Evolutionary conservation across 2,329 filamentous ascomycete genomes (phyloP).

Genomic region (Trichoderma cornu-damae): DNA sequence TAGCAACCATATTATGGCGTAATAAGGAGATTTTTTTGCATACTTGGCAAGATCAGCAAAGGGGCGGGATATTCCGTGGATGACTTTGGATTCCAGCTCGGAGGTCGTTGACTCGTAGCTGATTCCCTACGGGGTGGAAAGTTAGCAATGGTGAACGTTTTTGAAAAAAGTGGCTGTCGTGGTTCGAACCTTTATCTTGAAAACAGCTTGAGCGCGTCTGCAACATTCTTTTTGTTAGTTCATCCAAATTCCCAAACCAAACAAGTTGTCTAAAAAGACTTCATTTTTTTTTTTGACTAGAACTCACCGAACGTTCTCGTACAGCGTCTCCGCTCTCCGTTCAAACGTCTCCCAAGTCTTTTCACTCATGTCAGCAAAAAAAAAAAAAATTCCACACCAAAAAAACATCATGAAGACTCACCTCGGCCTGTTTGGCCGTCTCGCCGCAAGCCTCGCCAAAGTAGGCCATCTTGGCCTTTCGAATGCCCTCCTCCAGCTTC

Average conservation of each 20-base stretch:
- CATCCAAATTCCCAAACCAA: too few species aligned
- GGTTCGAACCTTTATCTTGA: slow-evolving; percentile 9
- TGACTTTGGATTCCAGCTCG: slow-evolving; percentile 17
- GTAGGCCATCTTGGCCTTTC: slow-evolving; percentile 10
- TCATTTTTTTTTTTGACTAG: too few species aligned
- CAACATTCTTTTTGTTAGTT: not conserved
- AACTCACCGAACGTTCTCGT: slow-evolving; percentile 13
- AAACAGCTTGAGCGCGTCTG: slow-evolving; percentile 11
- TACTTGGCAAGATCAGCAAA: slow-evolving; percentile 16
- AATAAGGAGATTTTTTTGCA: slow-evolving; percentile 11
- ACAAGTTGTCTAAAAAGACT: too few species aligned
- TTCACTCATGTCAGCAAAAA: not conserved
- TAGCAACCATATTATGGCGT: slow-evolving; percentile 12
- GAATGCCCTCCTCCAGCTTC: slow-evolving; percentile 11
- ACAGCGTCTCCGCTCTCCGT: slow-evolving; percentile 2
- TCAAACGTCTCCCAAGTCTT: slow-evolving; percentile 14
- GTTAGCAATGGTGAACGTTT: not conserved
- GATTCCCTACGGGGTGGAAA: slow-evolving; percentile 1
- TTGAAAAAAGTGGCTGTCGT: not conserved
- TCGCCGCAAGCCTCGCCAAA: slow-evolving; percentile 15
- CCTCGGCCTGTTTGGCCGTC: slow-evolving; percentile 10
- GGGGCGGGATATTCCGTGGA: slow-evolving; percentile 7
- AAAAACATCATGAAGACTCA: not conserved
- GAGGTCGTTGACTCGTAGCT: slow-evolving; percentile 11
- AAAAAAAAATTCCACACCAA: not conserved